Percentiles rank a stretch among this genome's conserved stretches.
These are phyloP conservation scores for Fennellomyces sp. DNA, from an alignment of 371 early-diverging fungal genomes.

Conservation along the genomic window DNA sequence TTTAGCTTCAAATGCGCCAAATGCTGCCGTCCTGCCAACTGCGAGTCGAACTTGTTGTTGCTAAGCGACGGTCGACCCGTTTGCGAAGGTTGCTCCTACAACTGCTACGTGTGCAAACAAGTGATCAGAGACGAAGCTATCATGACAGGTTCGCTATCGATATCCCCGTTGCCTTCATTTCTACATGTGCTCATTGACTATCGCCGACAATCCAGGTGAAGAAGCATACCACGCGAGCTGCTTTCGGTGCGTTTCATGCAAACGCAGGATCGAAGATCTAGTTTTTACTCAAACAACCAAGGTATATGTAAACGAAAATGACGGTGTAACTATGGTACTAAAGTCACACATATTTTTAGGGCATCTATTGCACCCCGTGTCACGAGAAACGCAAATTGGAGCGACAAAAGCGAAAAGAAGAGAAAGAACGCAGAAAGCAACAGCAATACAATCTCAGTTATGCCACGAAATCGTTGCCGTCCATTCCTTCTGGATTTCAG, in stretches of 20 bases:
- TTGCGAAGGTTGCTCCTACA: constrained; percentile 87
- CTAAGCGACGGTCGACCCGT: constrained; percentile 82
- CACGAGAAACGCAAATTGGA: constrained; percentile 42
- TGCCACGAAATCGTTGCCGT: constrained; percentile 12
- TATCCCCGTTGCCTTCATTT: no score
- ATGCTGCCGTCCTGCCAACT: constrained; percentile 72
- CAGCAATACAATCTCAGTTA: constrained; percentile 5
- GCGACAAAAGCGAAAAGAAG: constrained; percentile 36
- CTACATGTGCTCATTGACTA: neutral
- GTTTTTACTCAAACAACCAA: constrained; percentile 83
- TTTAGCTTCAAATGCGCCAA: constrained; percentile 80
- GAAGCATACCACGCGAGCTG: constrained; percentile 89
- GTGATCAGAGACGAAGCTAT: constrained; percentile 88
- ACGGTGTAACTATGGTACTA: neutral
- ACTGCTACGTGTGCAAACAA: constrained; percentile 76
- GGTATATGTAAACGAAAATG: constrained; percentile 27
- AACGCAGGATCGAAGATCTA: constrained; percentile 72
- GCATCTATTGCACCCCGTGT: constrained; percentile 50
- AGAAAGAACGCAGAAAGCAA: constrained; percentile 28
- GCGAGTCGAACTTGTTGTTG: constrained; percentile 74
- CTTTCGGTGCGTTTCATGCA: constrained; percentile 77
- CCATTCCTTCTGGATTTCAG: constrained; percentile 8
- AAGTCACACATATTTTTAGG: constrained; percentile 23
- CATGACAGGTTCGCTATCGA: constrained; percentile 74
- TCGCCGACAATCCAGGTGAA: constrained; percentile 52